Percentiles rank a stretch among this genome's conserved stretches.
phyloP scores from a whole-genome alignment of 768 basidiomycete genomes.

The Podaxis pistillaris region DNA sequence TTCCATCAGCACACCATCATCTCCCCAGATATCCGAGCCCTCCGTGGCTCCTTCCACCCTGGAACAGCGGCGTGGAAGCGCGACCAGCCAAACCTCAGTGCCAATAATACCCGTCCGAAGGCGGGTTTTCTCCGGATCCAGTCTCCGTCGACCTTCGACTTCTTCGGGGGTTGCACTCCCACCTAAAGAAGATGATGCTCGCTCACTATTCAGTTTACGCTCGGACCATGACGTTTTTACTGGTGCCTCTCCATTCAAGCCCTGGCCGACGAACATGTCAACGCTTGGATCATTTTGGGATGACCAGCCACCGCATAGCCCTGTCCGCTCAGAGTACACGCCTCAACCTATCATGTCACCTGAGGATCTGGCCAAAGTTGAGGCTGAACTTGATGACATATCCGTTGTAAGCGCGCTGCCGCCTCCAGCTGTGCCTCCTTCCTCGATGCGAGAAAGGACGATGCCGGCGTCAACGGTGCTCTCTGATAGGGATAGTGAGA shows the following conservation, averaged over 20 bases:
- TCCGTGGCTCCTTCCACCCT: slow-evolving; percentile 16
- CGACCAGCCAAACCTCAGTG: slow-evolving; percentile 21
- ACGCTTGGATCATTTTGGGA: slow-evolving; percentile 48
- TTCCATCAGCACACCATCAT: slow-evolving; percentile 22
- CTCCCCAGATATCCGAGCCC: slow-evolving; percentile 22
- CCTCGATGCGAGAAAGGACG: slow-evolving; percentile 34
- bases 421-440: slow-evolving; percentile 30
- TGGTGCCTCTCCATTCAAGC: slow-evolving; percentile 22
- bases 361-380: slow-evolving; percentile 60
- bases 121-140: slow-evolving; percentile 65
- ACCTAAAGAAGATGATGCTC: slow-evolving; percentile 47
- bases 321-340: slow-evolving; percentile 43
- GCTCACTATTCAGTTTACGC: slow-evolving; percentile 54
- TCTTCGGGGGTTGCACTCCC: slow-evolving; percentile 35
- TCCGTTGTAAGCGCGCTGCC: slow-evolving; percentile 12
- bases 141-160: slow-evolving; percentile 50
- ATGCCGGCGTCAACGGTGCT: slow-evolving; percentile 35
- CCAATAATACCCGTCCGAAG: slow-evolving; percentile 36
- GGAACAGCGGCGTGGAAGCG: slow-evolving; percentile 29
- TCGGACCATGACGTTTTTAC: slow-evolving; percentile 36
- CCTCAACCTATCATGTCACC: slow-evolving; percentile 70
- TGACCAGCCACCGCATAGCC: slow-evolving; percentile 37
- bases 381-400: slow-evolving; percentile 27
- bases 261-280: slow-evolving; percentile 21
- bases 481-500: slow-evolving; percentile 26